Base-by-base conservation (phyloP, 2,329 filamentous ascomycete species). In the Niveomyces coronatus region DNA sequence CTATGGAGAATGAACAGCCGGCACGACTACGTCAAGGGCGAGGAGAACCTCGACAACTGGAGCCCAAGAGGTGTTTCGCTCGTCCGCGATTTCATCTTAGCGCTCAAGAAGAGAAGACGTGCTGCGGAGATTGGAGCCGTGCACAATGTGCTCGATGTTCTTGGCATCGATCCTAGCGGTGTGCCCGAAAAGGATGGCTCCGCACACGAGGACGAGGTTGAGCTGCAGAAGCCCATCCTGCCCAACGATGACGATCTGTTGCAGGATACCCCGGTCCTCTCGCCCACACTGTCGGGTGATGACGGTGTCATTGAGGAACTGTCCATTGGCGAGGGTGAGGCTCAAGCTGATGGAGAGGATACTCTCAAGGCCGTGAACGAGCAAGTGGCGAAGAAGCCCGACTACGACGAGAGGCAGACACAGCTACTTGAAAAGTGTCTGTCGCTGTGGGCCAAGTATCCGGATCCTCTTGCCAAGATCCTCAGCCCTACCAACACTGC, bases 1-100 rank as follows among this genome's bases (percentile, higher is more conserved):
- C 68, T 98, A 10, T 98, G 91, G 91, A 78, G 91, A 39, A 86
- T 96, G 78, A 93, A 87, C 57, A 96, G 88, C 13, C 81, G 85
- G 43, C 83, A 94, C 51, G 86, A 94, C 56, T 96, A 95, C 54
- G 85, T 98, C 50, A 95, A 94, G 58, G 91, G 91, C 39, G 88
- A 98, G 60, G 91, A 98, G 58, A 72, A 80, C 34, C 67, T 98
- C 27, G 78, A 70, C 3, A 78, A 79, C 40, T 98, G 91, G 91
- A 78, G 80, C 7, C 89, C 91, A 2, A 76, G 91, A 29, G 87
- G 91, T 24, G 84, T 96, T 3, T 93, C 86, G 0, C 65, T 98
- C 1, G 81, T 98, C n/a, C 77, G 79, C 41, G 91, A 98, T 58
- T 94, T 82, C 51, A 81, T 95, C 39, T 62, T 70, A 9, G 74